Evolutionary conservation across 1,139 yeast genomes (phyloP).

Genomic region (Magnusiomyces magnusii): DNA sequence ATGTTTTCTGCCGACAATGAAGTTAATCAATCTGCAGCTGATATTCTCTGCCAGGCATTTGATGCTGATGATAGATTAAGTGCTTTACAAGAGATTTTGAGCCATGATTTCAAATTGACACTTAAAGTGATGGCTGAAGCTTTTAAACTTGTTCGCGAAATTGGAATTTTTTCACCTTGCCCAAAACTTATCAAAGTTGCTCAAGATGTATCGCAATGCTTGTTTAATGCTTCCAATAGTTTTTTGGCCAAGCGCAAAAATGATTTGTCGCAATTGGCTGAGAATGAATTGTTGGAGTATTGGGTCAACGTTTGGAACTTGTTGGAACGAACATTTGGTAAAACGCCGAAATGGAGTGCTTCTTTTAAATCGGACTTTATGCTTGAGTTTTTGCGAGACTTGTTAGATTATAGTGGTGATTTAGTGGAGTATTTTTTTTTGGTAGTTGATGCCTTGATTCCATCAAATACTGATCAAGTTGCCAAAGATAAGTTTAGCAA

Average conservation of each 20-base stretch:
- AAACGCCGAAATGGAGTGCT: constrained; percentile 67
- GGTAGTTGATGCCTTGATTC: constrained; percentile 38
- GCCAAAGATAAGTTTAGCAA: constrained; percentile 24
- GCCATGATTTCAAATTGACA: constrained; percentile 38
- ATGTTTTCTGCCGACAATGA: constrained; percentile 24
- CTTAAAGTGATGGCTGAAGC: constrained; percentile 44
- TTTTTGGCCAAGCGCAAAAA: constrained; percentile 31
- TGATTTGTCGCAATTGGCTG: constrained; percentile 22
- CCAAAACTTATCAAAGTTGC: constrained; percentile 67
- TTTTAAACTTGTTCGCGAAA: constrained; percentile 37
- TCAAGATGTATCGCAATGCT: constrained; percentile 61
- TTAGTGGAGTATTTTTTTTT: constrained; percentile 58
- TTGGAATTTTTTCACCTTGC: constrained; percentile 61
- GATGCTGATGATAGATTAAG: constrained; percentile 65
- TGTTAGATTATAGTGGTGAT: constrained; percentile 66
- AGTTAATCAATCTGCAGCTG: constrained; percentile 53
- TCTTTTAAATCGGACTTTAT: constrained; percentile 49
- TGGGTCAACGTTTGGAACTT: constrained; percentile 73
- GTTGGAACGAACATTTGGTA: constrained; percentile 56
- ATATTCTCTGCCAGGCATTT: constrained; percentile 65
- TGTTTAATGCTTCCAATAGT: constrained; percentile 63
- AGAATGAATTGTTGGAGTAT: constrained; percentile 33
- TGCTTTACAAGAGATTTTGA: constrained; percentile 52
- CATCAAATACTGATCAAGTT: constrained; percentile 21
- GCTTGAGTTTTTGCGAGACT: constrained; percentile 79